phyloP scores from a whole-genome alignment of 2,329 filamentous ascomycete species.

The Scedosporium minutisporum region DNA sequence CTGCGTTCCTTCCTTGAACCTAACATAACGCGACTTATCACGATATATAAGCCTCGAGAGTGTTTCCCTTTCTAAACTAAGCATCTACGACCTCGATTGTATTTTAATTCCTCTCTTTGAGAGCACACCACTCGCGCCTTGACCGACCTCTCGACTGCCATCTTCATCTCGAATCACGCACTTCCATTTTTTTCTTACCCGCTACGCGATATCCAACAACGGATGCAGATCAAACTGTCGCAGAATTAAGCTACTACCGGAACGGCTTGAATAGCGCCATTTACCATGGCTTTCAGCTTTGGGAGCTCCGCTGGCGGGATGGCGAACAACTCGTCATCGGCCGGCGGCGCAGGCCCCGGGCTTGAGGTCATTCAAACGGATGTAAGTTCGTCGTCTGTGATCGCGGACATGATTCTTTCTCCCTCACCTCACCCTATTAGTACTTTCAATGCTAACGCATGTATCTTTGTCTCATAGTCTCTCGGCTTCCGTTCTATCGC shows the following conservation, averaged over 20 bases:
- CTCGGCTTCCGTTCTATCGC: slow-evolving; percentile 75
- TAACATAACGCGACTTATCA: neutral
- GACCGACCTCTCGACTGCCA: neutral
- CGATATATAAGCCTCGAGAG: neutral
- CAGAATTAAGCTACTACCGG: neutral
- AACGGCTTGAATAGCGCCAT: neutral
- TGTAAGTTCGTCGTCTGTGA: slow-evolving; percentile 35
- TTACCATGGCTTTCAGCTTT: slow-evolving; percentile 56
- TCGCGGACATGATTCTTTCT: slow-evolving; percentile 1
- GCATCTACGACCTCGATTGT: neutral
- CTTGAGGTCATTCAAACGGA: slow-evolving; percentile 75
- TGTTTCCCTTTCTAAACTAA: neutral
- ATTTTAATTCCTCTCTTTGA: neutral
- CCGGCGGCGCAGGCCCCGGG: slow-evolving; percentile 47
- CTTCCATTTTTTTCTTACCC: neutral
- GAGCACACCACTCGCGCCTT: neutral
- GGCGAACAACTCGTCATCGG: slow-evolving; percentile 28
- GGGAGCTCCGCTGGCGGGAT: slow-evolving; percentile 34
- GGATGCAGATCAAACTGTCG: neutral
- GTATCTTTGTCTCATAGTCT: slow-evolving; percentile 30
- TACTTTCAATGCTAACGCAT: slow-evolving; percentile 10
- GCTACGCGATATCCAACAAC: neutral
- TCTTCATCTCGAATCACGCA: neutral
- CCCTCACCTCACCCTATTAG: neutral
- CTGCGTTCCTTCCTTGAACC: neutral